phyloP scores from a whole-genome alignment of 2,329 filamentous ascomycete species.

The Alternaria sp. region DNA sequence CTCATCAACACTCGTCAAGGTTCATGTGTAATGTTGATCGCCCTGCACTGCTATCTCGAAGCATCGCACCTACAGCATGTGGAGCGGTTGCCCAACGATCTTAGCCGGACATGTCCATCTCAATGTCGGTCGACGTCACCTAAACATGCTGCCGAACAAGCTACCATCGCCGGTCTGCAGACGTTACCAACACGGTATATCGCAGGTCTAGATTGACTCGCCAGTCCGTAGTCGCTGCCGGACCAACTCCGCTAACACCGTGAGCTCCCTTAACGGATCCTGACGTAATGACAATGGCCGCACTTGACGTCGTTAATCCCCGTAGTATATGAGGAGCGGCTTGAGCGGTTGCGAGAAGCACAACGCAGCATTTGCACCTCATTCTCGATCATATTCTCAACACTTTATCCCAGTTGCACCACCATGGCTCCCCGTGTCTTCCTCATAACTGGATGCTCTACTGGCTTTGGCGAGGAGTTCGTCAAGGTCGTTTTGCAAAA shows the following conservation, averaged over 20 bases:
- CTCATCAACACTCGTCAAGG: neutral
- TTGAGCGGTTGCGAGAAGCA: neutral
- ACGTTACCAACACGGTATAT: neutral
- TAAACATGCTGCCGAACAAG: neutral
- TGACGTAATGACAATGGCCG: conserved; percentile 1
- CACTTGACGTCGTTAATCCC: neutral
- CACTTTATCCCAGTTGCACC: neutral
- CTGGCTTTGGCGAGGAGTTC: conserved; percentile 57
- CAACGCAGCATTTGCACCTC: neutral
- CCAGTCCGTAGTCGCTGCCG: neutral
- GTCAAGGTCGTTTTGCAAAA: conserved; percentile 54
- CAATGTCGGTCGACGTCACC: conserved; percentile 7
- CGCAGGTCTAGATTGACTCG: neutral
- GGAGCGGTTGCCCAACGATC: neutral
- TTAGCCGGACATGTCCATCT: conserved; percentile 3
- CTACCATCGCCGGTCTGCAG: neutral
- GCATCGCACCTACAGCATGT: neutral
- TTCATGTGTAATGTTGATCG: neutral
- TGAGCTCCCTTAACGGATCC: neutral
- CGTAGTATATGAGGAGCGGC: neutral
- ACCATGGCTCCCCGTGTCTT: conserved; percentile 56
- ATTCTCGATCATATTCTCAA: too few relatives aligned
- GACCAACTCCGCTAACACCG: conserved; percentile 6
- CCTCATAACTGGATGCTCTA: conserved; percentile 58
- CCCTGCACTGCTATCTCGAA: neutral